Evolutionary conservation across 192 early-diverging fungal genomes (phyloP).

Genomic region (Gaertneriomyces semiglobifer): DNA sequence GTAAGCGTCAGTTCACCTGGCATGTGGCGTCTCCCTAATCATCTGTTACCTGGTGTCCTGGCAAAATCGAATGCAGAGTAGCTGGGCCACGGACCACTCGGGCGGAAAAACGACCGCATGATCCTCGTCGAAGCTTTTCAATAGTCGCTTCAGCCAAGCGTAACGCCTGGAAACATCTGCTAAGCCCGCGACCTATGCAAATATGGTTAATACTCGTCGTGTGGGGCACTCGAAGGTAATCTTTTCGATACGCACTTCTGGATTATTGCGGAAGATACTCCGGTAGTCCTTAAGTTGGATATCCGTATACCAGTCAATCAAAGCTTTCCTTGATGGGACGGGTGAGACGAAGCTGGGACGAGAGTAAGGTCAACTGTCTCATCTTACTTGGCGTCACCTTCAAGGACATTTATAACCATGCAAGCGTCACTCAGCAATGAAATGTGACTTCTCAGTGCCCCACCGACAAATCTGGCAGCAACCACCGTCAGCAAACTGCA

Average conservation of each 20-base stretch:
- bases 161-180: constrained; percentile 84
- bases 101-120: constrained; percentile 78
- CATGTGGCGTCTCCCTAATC: background rate
- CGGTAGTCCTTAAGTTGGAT: constrained; percentile 80
- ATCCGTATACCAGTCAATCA: constrained; percentile 78
- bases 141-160: constrained; percentile 86
- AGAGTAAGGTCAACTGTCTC: background rate
- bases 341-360: background rate
- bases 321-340: constrained; percentile 39
- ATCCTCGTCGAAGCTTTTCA: constrained; percentile 87
- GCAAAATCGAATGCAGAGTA: constrained; percentile 74
- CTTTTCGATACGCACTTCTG: constrained; percentile 39
- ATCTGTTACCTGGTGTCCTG: constrained; percentile 68
- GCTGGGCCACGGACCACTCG: constrained; percentile 71
- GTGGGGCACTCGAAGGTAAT: background rate
- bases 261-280: constrained; percentile 68
- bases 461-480: constrained; percentile 39
- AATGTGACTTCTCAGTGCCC: constrained; percentile 37
- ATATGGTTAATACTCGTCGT: background rate
- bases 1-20: constrained; percentile 4
- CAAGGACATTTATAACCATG: constrained; percentile 68
- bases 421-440: constrained; percentile 70
- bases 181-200: constrained; percentile 67
- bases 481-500: no score
- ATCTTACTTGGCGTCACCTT: constrained; percentile 57